Evolutionary conservation across 257 asterid genomes (phyloP).

Genomic region (Linaria vulgaris): DNA sequence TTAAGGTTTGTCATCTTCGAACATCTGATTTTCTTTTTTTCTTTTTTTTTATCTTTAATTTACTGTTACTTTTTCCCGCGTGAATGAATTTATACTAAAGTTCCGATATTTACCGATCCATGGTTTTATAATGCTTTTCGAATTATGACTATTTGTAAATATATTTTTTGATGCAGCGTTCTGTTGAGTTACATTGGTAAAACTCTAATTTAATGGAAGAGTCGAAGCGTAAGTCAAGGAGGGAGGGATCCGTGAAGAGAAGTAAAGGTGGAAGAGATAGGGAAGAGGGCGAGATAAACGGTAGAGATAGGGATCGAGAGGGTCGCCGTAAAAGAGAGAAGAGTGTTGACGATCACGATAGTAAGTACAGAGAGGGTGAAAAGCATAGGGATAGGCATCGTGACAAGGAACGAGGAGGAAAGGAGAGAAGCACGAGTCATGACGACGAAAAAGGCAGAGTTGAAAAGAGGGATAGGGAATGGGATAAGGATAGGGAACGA

Average conservation of each 20-base stretch:
- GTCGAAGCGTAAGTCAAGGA: constrained; percentile 41
- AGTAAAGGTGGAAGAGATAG: constrained; percentile 41
- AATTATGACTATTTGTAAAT: not conserved
- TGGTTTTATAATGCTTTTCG: not conserved
- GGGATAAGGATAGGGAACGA: constrained; percentile 19
- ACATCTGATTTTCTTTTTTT: too few species aligned
- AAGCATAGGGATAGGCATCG: constrained; percentile 53
- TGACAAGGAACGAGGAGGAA: constrained; percentile 42
- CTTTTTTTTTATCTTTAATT: too few species aligned
- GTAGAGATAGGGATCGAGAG: constrained; percentile 29
- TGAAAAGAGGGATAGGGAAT: constrained; percentile 32
- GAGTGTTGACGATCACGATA: constrained; percentile 40
- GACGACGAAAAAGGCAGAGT: constrained; percentile 37
- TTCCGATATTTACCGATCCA: not conserved
- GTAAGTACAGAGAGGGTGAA: constrained; percentile 39
- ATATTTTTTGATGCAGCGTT: not conserved
- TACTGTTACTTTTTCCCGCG: not conserved
- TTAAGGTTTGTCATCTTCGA: not conserved
- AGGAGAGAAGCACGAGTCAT: constrained; percentile 31
- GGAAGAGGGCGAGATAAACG: constrained; percentile 31
- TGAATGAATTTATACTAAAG: not conserved
- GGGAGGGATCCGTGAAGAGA: constrained; percentile 40
- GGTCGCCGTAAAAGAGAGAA: constrained; percentile 42
- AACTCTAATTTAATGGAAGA: constrained; percentile 41
- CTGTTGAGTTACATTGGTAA: not conserved